Base-by-base conservation (phyloP, 2,329 filamentous ascomycete genomes). In the Arthrobotrys iridis region DNA sequence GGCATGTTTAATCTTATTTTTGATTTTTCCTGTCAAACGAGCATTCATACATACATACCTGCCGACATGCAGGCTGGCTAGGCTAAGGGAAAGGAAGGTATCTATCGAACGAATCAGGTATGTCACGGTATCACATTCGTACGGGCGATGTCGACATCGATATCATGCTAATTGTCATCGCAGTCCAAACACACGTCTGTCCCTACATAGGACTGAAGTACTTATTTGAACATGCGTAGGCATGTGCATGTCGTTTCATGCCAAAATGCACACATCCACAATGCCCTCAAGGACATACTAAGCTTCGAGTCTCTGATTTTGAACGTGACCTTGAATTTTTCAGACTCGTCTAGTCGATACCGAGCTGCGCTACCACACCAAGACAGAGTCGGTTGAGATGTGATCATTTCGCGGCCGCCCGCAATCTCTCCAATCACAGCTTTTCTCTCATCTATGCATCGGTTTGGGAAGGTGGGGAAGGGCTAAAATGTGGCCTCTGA, bases 391-490 rank as follows among this genome's bases (percentile, higher is more conserved):
- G 50, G 28, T 55, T 52, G 45, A 30, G 46, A 24, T 50, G 62
- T 45, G 62, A 57, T 66, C 62, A 66, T 57, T 66, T 66, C 62
- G 33, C 45, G 60, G 35, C 43, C 10, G 20, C 18, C 41, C 41
- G 18, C 20, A 26, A 40, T 35, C 46, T 35, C 62, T 66, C 62
- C 62, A 66, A 66, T 66, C 62, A 57, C 22, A 65, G 35, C 11
- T n/a, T 43, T 67, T 67, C 64, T 67, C 52, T 30, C 50, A 40
- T 4, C 11, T 48, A 8, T 59, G 64, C 64, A 58, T 64, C 48
- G 30, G 64, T 55, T 73, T 33, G 58, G 67, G 67, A 73, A 73
- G 67, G 67, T 73, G 67, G 67, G 67, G 67, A 60, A 72, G n/a
- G 10, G 20, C 48, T 24, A 37, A 37, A 45, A 37, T 48, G 22